A percentile compares a stretch with the other conserved stretches of the same genome.
These are phyloP conservation scores for Afroboletus lepidellus DNA, from an alignment of 1,284 basidiomycete species.

Conservation along the genomic window DNA sequence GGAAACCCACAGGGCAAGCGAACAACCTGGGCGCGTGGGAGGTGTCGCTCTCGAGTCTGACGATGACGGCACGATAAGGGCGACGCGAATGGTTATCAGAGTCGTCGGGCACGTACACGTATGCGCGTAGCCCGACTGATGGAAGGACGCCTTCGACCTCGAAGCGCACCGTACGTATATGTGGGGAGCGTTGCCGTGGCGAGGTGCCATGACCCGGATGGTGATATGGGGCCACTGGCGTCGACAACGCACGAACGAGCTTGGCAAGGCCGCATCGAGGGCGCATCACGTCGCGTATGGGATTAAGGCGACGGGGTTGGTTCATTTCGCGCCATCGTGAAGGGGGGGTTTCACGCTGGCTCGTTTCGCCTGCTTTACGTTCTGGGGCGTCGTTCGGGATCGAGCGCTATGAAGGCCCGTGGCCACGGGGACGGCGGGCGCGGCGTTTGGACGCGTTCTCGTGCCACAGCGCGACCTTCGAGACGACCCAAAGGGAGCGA, in stretches of 20 bases:
- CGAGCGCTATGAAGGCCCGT: neutral
- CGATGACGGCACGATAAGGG: neutral
- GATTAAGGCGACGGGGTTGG: slow-evolving; percentile 1
- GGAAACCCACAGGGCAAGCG: neutral
- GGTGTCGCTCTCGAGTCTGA: too few relatives aligned
- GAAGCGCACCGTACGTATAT: slow-evolving; percentile 5
- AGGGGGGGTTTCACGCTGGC: neutral
- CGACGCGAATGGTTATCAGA: slow-evolving; percentile 5
- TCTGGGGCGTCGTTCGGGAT: neutral
- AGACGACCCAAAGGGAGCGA: slow-evolving; percentile 1
- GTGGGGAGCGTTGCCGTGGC: slow-evolving; percentile 13
- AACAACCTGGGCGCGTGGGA: too few relatives aligned
- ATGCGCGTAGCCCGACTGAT: slow-evolving; percentile 4
- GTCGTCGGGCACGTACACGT: neutral
- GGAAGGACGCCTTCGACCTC: neutral
- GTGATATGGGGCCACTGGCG: neutral
- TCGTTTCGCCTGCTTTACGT: slow-evolving; percentile 23
- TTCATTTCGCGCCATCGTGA: neutral
- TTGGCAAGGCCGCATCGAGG: neutral
- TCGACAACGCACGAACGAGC: neutral
- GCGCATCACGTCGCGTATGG: neutral
- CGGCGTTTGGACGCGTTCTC: neutral
- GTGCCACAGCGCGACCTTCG: too few relatives aligned
- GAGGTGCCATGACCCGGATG: neutral
- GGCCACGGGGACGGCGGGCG: neutral